Conservation (phyloP, 2,329 filamentous ascomycete species). For the Microdochium paspali region DNA sequence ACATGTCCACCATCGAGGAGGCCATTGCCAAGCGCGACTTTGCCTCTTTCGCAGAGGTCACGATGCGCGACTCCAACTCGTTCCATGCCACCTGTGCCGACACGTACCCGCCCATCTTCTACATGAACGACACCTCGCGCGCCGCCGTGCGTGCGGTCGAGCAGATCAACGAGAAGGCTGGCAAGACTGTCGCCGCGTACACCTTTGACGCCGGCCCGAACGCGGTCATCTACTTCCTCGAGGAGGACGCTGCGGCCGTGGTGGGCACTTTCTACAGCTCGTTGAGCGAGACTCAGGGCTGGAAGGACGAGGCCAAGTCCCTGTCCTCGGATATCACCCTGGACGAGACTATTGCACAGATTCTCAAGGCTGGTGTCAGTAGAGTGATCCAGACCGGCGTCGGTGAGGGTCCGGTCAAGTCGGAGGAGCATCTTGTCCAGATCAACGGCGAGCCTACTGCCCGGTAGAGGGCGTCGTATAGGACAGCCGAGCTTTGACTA, state of each 20-base stretch:
- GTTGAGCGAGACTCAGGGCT: conserved; percentile 57
- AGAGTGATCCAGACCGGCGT: conserved; percentile 87
- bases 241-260: conserved; percentile 63
- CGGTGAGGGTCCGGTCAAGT: conserved; percentile 77
- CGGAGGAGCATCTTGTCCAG: conserved; percentile 66
- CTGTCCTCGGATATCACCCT: conserved; percentile 47
- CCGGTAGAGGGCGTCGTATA: conserved; percentile 7
- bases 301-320: conserved; percentile 50
- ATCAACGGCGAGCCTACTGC: conserved; percentile 47
- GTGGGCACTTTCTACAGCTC: conserved; percentile 69
- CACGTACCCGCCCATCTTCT: conserved; percentile 95
- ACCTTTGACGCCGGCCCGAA: conserved; percentile 98
- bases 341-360: conserved; percentile 53
- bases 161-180: conserved; percentile 72
- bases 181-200: conserved; percentile 78
- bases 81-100: conserved; percentile 95
- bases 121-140: conserved; percentile 88
- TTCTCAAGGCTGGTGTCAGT: conserved; percentile 71
- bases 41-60: conserved; percentile 75
- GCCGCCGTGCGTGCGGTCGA: conserved; percentile 86
- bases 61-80: conserved; percentile 93
- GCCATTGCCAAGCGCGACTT: conserved; percentile 76
- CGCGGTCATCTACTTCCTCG: conserved; percentile 90
- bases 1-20: conserved; percentile 79
- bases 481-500: too few species aligned